Evolutionary conservation across 129 eudicot genomes (phyloP).

Genomic region (Flaveria linearis): DNA sequence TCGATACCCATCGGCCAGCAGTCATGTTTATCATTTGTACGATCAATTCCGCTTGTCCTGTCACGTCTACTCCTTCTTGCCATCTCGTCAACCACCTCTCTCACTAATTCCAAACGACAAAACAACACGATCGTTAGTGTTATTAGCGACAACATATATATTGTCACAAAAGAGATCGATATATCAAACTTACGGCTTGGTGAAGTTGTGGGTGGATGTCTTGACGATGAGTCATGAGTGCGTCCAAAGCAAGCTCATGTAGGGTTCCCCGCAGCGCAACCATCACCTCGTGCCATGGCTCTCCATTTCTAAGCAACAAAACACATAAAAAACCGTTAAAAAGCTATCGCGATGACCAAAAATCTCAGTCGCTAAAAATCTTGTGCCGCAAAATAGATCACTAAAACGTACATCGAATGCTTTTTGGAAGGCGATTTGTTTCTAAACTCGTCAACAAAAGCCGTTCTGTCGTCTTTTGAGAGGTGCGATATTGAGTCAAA

Average conservation of each 20-base stretch:
- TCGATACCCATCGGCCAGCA: constrained; percentile 39
- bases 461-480: constrained; percentile 37
- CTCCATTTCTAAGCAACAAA: constrained; percentile 36
- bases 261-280: constrained; percentile 54
- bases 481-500: constrained; percentile 18
- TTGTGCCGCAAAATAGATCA: background rate
- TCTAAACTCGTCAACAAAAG: constrained; percentile 50
- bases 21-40: constrained; percentile 54
- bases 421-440: constrained; percentile 12
- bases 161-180: background rate
- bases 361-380: background rate
- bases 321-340: background rate
- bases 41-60: constrained; percentile 59
- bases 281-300: constrained; percentile 41
- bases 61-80: constrained; percentile 51
- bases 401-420: constrained; percentile 24
- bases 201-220: constrained; percentile 55
- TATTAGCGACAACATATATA: background rate
- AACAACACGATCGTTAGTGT: constrained; percentile 5
- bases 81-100: constrained; percentile 62
- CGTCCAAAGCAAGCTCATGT: constrained; percentile 64
- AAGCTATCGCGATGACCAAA: background rate
- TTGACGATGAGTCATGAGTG: constrained; percentile 50
- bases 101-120: constrained; percentile 46
- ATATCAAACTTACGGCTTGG: constrained; percentile 50